Evolutionary conservation across 2,329 filamentous ascomycete genomes (phyloP).

Genomic region (Hawksworthiomyces lignivorus): DNA sequence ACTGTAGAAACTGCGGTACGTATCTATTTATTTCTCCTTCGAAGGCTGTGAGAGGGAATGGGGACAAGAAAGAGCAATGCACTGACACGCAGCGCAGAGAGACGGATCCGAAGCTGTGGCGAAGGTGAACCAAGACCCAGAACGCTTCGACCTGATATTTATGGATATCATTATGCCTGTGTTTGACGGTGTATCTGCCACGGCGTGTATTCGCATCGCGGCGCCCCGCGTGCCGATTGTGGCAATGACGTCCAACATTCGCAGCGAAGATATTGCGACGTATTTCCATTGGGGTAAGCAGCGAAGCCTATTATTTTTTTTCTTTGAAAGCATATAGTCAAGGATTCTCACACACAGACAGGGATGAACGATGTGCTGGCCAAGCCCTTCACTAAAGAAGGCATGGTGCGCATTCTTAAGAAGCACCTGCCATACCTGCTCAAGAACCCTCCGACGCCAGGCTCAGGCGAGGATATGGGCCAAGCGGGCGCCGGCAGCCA

Average conservation of each 20-base stretch:
- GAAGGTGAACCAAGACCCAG: slow-evolving; percentile 55
- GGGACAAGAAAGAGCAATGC: not conserved
- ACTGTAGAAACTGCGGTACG: slow-evolving; percentile 60
- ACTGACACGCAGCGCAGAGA: slow-evolving; percentile 35
- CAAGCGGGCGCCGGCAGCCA: slow-evolving; percentile 7
- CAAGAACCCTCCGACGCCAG: slow-evolving; percentile 46
- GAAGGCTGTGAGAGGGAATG: too few relatives aligned
- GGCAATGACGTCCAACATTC: slow-evolving; percentile 97
- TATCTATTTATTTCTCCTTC: slow-evolving; percentile 17
- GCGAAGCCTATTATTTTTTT: too few relatives aligned
- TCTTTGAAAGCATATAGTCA: not conserved
- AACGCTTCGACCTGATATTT: slow-evolving; percentile 60
- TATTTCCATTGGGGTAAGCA: slow-evolving; percentile 97
- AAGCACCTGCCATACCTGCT: slow-evolving; percentile 82
- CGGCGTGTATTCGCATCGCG: slow-evolving; percentile 84
- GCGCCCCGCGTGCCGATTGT: slow-evolving; percentile 79
- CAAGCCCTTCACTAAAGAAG: slow-evolving; percentile 90
- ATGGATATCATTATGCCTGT: slow-evolving; percentile 98
- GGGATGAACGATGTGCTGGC: slow-evolving; percentile 97
- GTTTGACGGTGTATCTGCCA: slow-evolving; percentile 89
- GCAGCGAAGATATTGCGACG: slow-evolving; percentile 91
- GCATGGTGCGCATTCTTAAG: slow-evolving; percentile 76
- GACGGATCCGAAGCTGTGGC: slow-evolving; percentile 88
- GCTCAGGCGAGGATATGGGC: slow-evolving; percentile 29
- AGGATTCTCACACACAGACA: slow-evolving; percentile 29